phyloP scores from a whole-genome alignment of 1,139 yeast species.

The Taphrina betulina region DNA sequence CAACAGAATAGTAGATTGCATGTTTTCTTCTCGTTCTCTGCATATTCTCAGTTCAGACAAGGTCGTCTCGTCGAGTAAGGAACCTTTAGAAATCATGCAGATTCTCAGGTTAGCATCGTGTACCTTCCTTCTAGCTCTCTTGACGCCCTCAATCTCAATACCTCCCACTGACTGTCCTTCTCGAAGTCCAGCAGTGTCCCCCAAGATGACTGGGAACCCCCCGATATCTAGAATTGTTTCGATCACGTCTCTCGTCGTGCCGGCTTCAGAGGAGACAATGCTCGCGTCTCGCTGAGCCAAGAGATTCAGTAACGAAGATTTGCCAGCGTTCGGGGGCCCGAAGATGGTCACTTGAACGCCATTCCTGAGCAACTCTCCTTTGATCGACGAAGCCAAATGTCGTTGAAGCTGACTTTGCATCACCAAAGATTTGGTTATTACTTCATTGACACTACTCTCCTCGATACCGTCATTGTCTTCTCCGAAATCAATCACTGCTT shows the following conservation, averaged over 20 bases:
- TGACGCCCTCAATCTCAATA: slow-evolving; percentile 82
- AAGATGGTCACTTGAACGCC: slow-evolving; percentile 74
- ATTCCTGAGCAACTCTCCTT: slow-evolving; percentile 63
- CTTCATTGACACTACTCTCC: slow-evolving; percentile 46
- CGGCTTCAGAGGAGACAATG: slow-evolving; percentile 87
- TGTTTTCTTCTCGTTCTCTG: slow-evolving; percentile 38
- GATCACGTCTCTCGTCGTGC: slow-evolving; percentile 88
- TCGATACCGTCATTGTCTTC: slow-evolving; percentile 83
- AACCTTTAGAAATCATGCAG: slow-evolving; percentile 52
- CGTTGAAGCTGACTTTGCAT: slow-evolving; percentile 51
- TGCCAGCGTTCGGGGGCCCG: slow-evolving; percentile 97
- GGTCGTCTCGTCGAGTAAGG: slow-evolving; percentile 43
- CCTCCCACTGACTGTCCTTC: slow-evolving; percentile 45
- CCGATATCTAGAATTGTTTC: slow-evolving; percentile 77
- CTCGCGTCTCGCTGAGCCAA: slow-evolving; percentile 81
- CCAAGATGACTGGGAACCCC: slow-evolving; percentile 79
- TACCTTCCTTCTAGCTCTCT: slow-evolving; percentile 64
- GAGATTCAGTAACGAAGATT: slow-evolving; percentile 74
- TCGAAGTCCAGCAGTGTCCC: slow-evolving; percentile 94
- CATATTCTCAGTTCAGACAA: not conserved
- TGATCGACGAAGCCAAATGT: slow-evolving; percentile 52
- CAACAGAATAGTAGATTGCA: slow-evolving; percentile 34
- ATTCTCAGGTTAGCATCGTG: slow-evolving; percentile 61
- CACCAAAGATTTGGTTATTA: slow-evolving; percentile 45
- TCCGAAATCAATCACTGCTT: slow-evolving; percentile 83